Base-by-base conservation (phyloP, 1,284 basidiomycete genomes). In the Melampsora larici-populina region DNA sequence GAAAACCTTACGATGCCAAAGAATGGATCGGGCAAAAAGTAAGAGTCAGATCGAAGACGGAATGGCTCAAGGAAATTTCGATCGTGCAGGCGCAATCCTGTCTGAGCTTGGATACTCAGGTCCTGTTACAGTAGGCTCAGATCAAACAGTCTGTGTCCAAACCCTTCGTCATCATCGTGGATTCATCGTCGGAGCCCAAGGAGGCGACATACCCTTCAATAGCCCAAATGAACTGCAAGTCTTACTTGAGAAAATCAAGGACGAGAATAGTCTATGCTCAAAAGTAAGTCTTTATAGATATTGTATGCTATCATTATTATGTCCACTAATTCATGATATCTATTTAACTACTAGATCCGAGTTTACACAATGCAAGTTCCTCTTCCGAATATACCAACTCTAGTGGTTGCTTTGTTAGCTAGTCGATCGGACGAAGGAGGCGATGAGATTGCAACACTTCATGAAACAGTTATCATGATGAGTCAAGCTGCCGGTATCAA, bases 341-440 rank as follows among this genome's bases (percentile, higher is more conserved):
- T 43, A 43, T 43, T 9, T 43, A 43, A 43, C 11, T 58, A 8
- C 36, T 62, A 70, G 69, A 58, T 70, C 11, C 13, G 69, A 15
- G 51, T 70, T 26, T 70, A 60, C 55, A 70, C 51, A n/a, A n/a
- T n/a, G n/a, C n/a, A n/a, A n/a, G n/a, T n/a, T n/a, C n/a, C n/a
- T n/a, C n/a, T n/a, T n/a, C 65, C 65, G 18, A 67, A 67, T 36
- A 18, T 67, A 21, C 65, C 65, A 36, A 26, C 65, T n/a, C 48
- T 67, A 43, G 65, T 67, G 17, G 65, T 67, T 6, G 65, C 65
- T 66, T 66, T 66, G 33, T 31, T 66, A 36, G 64, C 64, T 24
- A 66, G 64, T 36, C 40, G 11, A 43, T 43, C 40, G 6, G 11
- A 43, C 11, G 40, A 43, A 43, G 40, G 40, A 43, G 40, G 40